Evolutionary conservation across 305 asterid species (phyloP).

Genomic region (Nicotiana rustica): DNA sequence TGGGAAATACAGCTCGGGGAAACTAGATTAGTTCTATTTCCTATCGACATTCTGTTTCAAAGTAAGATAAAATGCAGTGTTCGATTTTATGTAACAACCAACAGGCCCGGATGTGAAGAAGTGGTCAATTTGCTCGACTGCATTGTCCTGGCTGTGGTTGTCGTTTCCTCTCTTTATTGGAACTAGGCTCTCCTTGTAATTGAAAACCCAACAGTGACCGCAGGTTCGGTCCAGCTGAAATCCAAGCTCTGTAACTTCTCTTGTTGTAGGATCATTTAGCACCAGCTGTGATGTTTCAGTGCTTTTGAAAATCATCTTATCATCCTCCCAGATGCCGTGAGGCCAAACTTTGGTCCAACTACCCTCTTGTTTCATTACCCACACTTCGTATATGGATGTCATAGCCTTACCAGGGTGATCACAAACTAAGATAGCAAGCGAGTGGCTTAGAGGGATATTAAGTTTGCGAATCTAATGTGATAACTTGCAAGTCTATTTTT

Average conservation of each 20-base stretch:
- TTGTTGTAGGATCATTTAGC: conserved; percentile 38
- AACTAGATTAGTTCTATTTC: too few relatives aligned
- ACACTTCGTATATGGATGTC: conserved; percentile 39
- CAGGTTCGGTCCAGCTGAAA: conserved; percentile 12
- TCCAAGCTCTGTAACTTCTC: conserved; percentile 37
- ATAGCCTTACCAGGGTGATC: conserved; percentile 31
- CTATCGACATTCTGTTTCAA: too few relatives aligned
- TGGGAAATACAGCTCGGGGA: too few relatives aligned
- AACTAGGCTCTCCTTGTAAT: conserved; percentile 60
- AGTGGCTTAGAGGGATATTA: background rate
- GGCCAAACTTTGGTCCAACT: conserved; percentile 51
- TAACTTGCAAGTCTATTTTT: too few relatives aligned
- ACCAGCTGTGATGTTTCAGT: conserved; percentile 43
- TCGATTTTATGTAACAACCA: too few relatives aligned
- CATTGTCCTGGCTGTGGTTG: background rate
- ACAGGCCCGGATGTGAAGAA: too few relatives aligned
- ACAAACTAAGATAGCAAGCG: conserved; percentile 47
- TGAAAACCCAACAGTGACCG: conserved; percentile 42
- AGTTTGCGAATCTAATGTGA: too few relatives aligned
- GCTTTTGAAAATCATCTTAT: conserved; percentile 45
- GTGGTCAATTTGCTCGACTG: background rate
- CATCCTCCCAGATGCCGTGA: conserved; percentile 51
- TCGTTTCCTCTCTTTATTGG: conserved; percentile 38
- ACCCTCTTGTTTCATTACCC: conserved; percentile 50
- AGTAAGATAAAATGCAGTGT: too few relatives aligned